A percentile compares a stretch with the other conserved stretches of the same genome.
These are phyloP conservation scores for Auriculariales sp. DNA, from an alignment of 768 basidiomycete species.

Conservation along the genomic window DNA sequence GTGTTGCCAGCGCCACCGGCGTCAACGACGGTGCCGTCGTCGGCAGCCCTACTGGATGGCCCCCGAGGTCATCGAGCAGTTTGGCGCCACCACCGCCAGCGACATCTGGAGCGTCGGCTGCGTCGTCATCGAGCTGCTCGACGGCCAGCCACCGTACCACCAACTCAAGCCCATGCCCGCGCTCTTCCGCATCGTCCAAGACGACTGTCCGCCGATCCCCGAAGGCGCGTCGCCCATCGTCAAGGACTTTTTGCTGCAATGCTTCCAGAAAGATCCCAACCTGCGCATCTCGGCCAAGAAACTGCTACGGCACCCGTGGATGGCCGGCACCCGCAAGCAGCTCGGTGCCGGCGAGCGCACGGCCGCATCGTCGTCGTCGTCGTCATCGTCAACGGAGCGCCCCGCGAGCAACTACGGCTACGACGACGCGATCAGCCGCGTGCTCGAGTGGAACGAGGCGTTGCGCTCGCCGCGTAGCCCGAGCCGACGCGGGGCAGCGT, in stretches of 20 bases:
- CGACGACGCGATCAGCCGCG: slow-evolving; percentile 85
- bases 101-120: slow-evolving; percentile 98
- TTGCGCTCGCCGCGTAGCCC: slow-evolving; percentile 36
- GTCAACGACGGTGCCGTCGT: slow-evolving; percentile 85
- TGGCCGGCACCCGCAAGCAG: slow-evolving; percentile 72
- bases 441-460: slow-evolving; percentile 98
- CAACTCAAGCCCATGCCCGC: slow-evolving; percentile 97
- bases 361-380: slow-evolving; percentile 19
- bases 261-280: slow-evolving; percentile 96
- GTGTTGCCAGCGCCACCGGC: slow-evolving; percentile 73
- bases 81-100: slow-evolving; percentile 89
- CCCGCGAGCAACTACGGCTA: slow-evolving; percentile 72
- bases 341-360: slow-evolving; percentile 23
- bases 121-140: slow-evolving; percentile 89
- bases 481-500: slow-evolving; percentile 5
- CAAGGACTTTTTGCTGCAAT: slow-evolving; percentile 91
- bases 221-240: slow-evolving; percentile 91
- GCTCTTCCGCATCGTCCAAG: slow-evolving; percentile 94
- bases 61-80: slow-evolving; percentile 96
- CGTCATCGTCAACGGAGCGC: slow-evolving; percentile 12
- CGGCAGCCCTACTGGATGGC: slow-evolving; percentile 99
- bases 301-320: slow-evolving; percentile 89
- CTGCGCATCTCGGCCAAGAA: slow-evolving; percentile 90
- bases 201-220: slow-evolving; percentile 92
- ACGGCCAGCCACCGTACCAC: slow-evolving; percentile 90